Base-by-base conservation (phyloP, 2,329 filamentous ascomycete species). In the Aquanectria penicillioides region DNA sequence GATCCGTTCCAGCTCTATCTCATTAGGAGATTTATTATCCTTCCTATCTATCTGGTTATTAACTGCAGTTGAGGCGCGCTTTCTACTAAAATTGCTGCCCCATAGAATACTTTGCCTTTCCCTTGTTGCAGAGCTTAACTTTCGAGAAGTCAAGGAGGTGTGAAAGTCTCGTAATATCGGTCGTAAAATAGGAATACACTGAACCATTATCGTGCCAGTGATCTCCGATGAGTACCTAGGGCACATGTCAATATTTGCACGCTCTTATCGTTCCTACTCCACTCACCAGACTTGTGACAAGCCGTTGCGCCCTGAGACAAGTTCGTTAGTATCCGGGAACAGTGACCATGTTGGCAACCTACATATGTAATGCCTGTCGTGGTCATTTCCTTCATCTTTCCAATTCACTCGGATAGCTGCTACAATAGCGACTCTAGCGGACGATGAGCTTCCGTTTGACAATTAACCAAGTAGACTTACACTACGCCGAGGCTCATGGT, bases 131-230 rank as follows among this genome's bases (percentile, higher is more conserved):
- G 66, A 68, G 17, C 56, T 62, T 11, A 70, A 59, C 28, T 57
- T 66, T 33, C 57, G 57, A 3, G 68, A 70, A 7, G 68, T 70
- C 7, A 65, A 33, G 15, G 68, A 67, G 13, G 62, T 67, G 54
- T 69, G 67, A 2, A 70, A 62, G 28, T 67, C 67, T 40, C 63
- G 61, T 6, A 84, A 61, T 17, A 84, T 75, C 0, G 81, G 80
- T 9, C 82, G 77, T 7, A 84, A 65, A 13, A 85, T 78, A 2
- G 82, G 82, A 3, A 85, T 79, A 58, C 80, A 84, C 63, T 84
- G 82, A 4, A 84, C 82, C 37, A 85, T 83, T 62, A 85, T 83
- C 22, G 82, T 84, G 50, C 82, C 81, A 8, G 80, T 76, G 50
- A 84, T 74, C 69, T 85, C 82, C 13, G 81, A 81, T 0, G 80